Conservation (phyloP, 129 eudicot genomes). For the Calendula officinalis region DNA sequence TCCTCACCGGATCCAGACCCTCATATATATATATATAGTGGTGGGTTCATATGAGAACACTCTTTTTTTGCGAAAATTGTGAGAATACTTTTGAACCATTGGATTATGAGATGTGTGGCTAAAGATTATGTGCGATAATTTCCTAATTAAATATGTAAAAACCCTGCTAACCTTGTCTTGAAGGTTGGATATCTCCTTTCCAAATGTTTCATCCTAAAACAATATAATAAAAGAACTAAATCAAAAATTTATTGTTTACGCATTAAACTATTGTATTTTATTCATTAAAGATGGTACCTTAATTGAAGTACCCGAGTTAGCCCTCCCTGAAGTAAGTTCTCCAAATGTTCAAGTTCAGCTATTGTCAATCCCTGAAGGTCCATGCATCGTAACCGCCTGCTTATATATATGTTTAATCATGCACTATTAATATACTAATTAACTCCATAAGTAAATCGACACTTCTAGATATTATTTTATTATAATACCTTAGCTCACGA, state of each 20-base stretch:
- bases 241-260: not conserved
- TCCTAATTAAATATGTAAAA: not conserved
- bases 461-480: not conserved
- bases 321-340: conserved; percentile 45
- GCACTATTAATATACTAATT: not conserved
- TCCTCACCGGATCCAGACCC: no score
- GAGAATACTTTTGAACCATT: no score
- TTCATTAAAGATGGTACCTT: conserved; percentile 29
- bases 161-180: conserved; percentile 35
- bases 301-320: conserved; percentile 38
- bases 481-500: conserved; percentile 38
- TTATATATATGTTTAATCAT: not conserved
- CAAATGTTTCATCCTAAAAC: conserved; percentile 33
- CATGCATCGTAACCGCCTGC: conserved; percentile 48
- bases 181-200: conserved; percentile 35
- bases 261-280: not conserved
- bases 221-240: not conserved
- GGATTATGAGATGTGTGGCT: no score
- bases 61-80: no score
- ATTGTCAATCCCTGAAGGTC: conserved; percentile 45
- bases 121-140: no score
- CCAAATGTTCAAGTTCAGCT: conserved; percentile 48
- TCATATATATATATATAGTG: no score
- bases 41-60: no score
- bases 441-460: not conserved